Percentiles rank a stretch among this genome's conserved stretches.
phyloP scores from a whole-genome alignment of 139 green algal genomes.

The Diplosphaera chodatii region DNA sequence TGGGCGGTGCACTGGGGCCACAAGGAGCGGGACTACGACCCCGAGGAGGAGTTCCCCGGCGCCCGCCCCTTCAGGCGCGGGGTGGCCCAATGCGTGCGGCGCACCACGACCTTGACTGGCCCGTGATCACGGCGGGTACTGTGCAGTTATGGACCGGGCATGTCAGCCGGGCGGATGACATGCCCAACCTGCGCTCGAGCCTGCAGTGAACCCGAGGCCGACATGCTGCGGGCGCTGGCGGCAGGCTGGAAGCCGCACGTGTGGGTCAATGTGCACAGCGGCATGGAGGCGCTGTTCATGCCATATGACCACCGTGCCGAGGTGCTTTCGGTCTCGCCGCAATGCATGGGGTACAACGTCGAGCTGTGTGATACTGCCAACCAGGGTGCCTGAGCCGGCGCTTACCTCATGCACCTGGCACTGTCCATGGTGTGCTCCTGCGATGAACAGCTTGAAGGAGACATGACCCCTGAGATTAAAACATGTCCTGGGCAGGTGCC shows the following conservation, averaged over 20 bases:
- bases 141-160: no score
- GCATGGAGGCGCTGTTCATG: slow-evolving; percentile 96
- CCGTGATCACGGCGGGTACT: no score
- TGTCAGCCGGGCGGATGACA: no score
- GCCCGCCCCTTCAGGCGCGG: slow-evolving; percentile 51
- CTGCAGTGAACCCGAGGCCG: slow-evolving; percentile 86
- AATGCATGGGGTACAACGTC: no score
- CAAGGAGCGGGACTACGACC: slow-evolving; percentile 91
- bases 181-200: background rate
- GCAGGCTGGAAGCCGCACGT: slow-evolving; percentile 71
- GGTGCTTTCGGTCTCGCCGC: slow-evolving; percentile 1
- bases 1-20: slow-evolving; percentile 91
- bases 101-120: no score
- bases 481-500: slow-evolving; percentile 6
- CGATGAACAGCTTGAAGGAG: no score
- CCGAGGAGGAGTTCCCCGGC: slow-evolving; percentile 86
- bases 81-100: no score
- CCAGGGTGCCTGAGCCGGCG: no score
- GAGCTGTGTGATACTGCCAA: no score
- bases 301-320: slow-evolving; percentile 81
- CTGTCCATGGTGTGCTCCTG: no score
- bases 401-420: no score
- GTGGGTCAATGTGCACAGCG: slow-evolving; percentile 93
- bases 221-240: slow-evolving; percentile 57
- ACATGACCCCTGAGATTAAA: no score